Evolutionary conservation across 2,329 filamentous ascomycete species (phyloP).

Genomic region (Calonectria crousiana): DNA sequence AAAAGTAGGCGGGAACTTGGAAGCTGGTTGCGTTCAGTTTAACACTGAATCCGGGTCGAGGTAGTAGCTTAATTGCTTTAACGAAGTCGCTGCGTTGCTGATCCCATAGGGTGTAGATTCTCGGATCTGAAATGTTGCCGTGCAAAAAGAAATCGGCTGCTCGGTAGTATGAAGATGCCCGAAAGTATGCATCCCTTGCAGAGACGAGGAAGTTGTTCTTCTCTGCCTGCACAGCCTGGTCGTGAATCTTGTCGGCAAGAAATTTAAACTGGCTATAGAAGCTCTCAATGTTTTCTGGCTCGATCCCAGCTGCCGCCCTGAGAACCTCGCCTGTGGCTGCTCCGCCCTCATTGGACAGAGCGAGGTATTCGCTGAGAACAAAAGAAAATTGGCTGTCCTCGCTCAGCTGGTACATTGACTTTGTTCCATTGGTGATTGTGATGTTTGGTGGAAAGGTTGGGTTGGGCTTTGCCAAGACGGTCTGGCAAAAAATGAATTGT

Average conservation of each 20-base stretch:
- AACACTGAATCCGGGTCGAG: conserved; percentile 48
- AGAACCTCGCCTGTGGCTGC: conserved; percentile 28
- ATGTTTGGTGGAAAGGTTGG: neutral
- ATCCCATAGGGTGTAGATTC: conserved; percentile 52
- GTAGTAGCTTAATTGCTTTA: conserved; percentile 50
- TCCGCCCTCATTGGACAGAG: conserved; percentile 30
- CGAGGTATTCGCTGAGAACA: conserved; percentile 29
- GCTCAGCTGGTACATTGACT: conserved; percentile 31
- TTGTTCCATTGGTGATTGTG: conserved; percentile 20
- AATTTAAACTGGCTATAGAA: conserved; percentile 20
- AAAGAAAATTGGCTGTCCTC: conserved; percentile 30
- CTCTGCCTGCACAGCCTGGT: neutral
- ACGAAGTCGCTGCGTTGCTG: conserved; percentile 52
- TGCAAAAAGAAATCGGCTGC: conserved; percentile 57
- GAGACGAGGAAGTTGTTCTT: conserved; percentile 27
- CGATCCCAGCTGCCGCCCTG: conserved; percentile 22
- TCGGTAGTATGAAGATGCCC: conserved; percentile 57
- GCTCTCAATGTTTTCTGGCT: conserved; percentile 20
- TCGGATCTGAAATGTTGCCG: conserved; percentile 53
- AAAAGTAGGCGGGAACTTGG: conserved; percentile 50
- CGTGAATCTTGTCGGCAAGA: conserved; percentile 16
- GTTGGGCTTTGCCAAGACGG: neutral
- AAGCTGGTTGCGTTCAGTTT: conserved; percentile 48
- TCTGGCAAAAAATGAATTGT: neutral
- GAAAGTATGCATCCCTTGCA: conserved; percentile 48